Percentiles rank a stretch among this genome's conserved stretches.
Evolutionary conservation across 768 basidiomycete genomes (phyloP).

Genomic region (Paxillus rubicundulus): DNA sequence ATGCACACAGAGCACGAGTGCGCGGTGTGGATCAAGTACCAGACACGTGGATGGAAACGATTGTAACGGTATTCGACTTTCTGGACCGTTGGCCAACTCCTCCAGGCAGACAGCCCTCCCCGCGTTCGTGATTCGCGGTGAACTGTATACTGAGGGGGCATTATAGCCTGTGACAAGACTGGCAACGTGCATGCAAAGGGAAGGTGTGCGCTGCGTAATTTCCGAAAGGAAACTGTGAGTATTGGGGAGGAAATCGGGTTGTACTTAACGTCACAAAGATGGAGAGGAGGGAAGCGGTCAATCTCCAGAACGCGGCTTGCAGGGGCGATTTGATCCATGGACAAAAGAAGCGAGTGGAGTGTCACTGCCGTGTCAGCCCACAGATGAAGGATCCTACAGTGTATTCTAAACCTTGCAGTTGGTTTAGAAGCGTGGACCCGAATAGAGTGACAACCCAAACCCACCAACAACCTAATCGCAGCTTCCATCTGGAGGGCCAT

Average conservation of each 20-base stretch:
- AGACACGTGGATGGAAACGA: too few relatives aligned
- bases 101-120: too few relatives aligned
- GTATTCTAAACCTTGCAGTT: not conserved
- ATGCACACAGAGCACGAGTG: too few relatives aligned
- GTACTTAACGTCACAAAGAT: not conserved
- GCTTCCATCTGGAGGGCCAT: constrained; percentile 82
- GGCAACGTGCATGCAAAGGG: too few relatives aligned
- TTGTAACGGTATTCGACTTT: too few relatives aligned
- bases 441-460: not conserved
- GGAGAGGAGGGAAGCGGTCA: not conserved
- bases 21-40: too few relatives aligned
- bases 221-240: not conserved
- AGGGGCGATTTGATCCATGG: not conserved
- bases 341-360: not conserved
- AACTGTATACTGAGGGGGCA: too few relatives aligned
- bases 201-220: too few relatives aligned
- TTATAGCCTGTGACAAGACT: too few relatives aligned
- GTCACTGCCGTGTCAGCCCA: not conserved
- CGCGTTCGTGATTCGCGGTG: too few relatives aligned
- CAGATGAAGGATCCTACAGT: not conserved
- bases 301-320: not conserved
- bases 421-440: not conserved
- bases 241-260: not conserved
- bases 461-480: constrained; percentile 61
- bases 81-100: too few relatives aligned